Conservation (phyloP, 2,329 filamentous ascomycete species). For the Septoria petroselini region DNA sequence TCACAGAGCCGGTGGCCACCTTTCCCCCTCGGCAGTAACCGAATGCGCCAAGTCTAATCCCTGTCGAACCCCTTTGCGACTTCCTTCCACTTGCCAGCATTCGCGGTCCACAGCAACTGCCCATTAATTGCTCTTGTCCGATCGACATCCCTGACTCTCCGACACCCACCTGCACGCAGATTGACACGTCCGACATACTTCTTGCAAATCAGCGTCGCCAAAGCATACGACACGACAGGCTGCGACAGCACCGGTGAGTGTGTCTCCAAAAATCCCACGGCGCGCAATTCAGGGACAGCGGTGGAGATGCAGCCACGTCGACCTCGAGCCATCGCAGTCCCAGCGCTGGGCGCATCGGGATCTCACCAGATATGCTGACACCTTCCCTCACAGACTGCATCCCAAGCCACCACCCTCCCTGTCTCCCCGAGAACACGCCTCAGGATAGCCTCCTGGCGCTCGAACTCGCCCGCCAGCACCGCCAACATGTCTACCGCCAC, state of each 20-base stretch:
- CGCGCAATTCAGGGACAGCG: constrained; percentile 9
- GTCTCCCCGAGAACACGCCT: constrained; percentile 16
- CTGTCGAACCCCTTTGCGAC: constrained; percentile 22
- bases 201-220: not conserved
- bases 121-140: not conserved
- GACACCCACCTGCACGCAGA: not conserved
- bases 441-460: constrained; percentile 29
- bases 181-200: not conserved
- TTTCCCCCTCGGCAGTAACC: constrained; percentile 11
- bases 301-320: constrained; percentile 13
- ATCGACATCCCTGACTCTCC: constrained; percentile 1
- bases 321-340: too few species aligned
- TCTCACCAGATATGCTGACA: not conserved
- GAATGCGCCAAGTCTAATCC: constrained; percentile 14
- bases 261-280: not conserved
- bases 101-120: constrained; percentile 18
- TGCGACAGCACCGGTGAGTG: constrained; percentile 17
- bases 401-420: not conserved
- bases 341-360: too few species aligned
- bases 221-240: not conserved
- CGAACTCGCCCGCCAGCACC: constrained; percentile 18
- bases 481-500: constrained; percentile 36
- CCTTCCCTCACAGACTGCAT: not conserved
- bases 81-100: constrained; percentile 18
- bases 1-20: not conserved